Evolutionary conservation across 106 monocot genomes (phyloP), one percentile per base, ranked within the genome.

Genomic region (Phalaenopsis equestris): DNA sequence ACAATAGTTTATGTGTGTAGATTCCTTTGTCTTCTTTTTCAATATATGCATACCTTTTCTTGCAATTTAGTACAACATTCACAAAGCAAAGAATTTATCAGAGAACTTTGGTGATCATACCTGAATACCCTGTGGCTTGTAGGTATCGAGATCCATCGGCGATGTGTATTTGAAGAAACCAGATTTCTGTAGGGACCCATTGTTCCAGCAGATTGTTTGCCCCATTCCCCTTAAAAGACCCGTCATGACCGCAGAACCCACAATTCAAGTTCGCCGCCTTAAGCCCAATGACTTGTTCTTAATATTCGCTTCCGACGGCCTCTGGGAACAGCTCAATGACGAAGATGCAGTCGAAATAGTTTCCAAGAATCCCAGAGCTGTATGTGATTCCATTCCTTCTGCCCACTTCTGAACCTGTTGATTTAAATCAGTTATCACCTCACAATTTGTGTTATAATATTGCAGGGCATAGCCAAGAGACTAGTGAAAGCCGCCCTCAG

Each of bases 131-230:
- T 30, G 24, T 7, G 17, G 49, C n/a, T 24, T 75, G 14, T 49
- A 88, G 88, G 88, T 90, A 79, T 90, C 90, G 55, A 87, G 90
- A 42, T 90, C 87, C 14, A 90, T 90, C 11, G 90, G 90, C 11
- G 90, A 90, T 77, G 83, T 85, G 18, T 90, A 90, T 76, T 65
- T 87, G 76, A 90, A 90, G 83, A 87, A 85, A 57, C 87, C 90
- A 0, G 77, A 81, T 48, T 79, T 87, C 41, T 83, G 75, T 42
- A 80, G 81, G 21, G 82, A 82, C 75, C 87, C 80, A 78, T 78
- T 83, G 52, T 83, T 81, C 74, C 87, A 83, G 61, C 76, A 83
- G 55, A 65, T 72, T 70, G 83, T 80, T 36, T 77, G 45, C 42
- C 83, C 79, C 10, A 68, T 83, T 48, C 87, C 83, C 23, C 30